Evolutionary conservation across 306 rosid species (phyloP), one percentile per base, ranked within the genome.

Genomic region (Castanospermum australe): DNA sequence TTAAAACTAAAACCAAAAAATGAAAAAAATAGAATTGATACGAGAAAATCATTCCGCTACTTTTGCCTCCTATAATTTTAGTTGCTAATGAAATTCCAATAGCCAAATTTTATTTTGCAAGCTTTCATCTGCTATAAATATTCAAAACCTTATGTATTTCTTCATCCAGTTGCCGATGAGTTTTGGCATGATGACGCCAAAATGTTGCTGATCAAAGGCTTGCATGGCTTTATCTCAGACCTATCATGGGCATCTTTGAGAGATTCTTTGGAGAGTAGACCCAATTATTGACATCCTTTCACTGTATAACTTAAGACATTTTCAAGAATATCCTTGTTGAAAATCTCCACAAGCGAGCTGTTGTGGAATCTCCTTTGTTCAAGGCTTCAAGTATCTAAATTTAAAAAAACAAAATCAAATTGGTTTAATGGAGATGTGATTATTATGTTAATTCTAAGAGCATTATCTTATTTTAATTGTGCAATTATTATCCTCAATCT

Each of bases 301-400:
- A 75, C 67, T 81, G 73, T 93, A 91, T 66, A 91, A 56, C 82
- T 91, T 88, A 66, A 89, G 75, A 67, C 98, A 93, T 71, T 87
- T 80, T 89, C 98, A 79, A 93, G 96, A 82, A 93, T 89, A 57
- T 85, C 94, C 84, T 91, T 93, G 74, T 93, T 93, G 86, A 93
- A 93, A 84, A 93, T 82, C 84, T 93, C 98, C 65, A 93, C 96
- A 61, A 91, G 93, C 76, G 94, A 93, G 72, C 98, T 10, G 98
- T 93, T 60, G 96, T 76, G 98, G 98, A 83, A 93, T 93, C 89
- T 82, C 98, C 98, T 82, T 93, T 93, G 85, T 93, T 93, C 89
- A 93, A 91, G 73, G 98, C 98, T 54, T 91, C 97, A 47, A 93
- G 94, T 59, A 93, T 93, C 98, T 93, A 85, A 76, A 60, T 33